A percentile compares a stretch with the other conserved stretches of the same genome.
phyloP scores from a whole-genome alignment of 2,329 filamentous ascomycete species.

The Nothomitra cinnamomea region DNA sequence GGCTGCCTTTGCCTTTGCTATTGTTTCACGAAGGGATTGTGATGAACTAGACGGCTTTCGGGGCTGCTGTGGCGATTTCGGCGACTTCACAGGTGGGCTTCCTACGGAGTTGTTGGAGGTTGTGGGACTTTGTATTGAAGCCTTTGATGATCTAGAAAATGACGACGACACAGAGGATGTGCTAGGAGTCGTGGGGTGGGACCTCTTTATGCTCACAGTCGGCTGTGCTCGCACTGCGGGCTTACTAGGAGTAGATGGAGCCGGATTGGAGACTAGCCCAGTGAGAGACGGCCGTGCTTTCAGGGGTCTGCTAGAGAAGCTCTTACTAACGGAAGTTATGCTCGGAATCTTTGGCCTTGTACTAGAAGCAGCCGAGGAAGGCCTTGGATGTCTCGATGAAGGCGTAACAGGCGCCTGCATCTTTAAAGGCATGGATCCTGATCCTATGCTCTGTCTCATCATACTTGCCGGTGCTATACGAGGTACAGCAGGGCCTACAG shows the following conservation, averaged over 20 bases:
- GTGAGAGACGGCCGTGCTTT: background rate
- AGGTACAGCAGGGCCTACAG: background rate
- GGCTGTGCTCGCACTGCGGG: background rate
- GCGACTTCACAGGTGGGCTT: conserved; percentile 1
- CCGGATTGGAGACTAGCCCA: background rate
- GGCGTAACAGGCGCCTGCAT: background rate
- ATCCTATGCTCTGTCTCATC: conserved; percentile 1
- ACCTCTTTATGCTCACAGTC: background rate
- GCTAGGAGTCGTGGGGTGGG: background rate
- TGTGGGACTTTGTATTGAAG: background rate
- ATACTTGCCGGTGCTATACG: background rate
- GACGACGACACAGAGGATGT: background rate
- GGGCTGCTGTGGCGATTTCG: conserved; percentile 15
- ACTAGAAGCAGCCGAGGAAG: background rate
- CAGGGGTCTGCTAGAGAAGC: background rate
- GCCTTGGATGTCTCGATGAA: background rate
- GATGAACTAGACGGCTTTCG: conserved; percentile 50
- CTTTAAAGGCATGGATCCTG: background rate
- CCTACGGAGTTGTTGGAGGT: background rate
- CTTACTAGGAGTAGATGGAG: background rate
- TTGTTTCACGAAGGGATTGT: conserved; percentile 67
- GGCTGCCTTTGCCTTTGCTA: conserved; percentile 80
- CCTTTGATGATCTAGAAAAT: background rate
- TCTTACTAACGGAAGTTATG: background rate
- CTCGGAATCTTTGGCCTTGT: background rate